phyloP scores from a whole-genome alignment of 169 alveolate genomes.

The Eimeria necatrix region DNA sequence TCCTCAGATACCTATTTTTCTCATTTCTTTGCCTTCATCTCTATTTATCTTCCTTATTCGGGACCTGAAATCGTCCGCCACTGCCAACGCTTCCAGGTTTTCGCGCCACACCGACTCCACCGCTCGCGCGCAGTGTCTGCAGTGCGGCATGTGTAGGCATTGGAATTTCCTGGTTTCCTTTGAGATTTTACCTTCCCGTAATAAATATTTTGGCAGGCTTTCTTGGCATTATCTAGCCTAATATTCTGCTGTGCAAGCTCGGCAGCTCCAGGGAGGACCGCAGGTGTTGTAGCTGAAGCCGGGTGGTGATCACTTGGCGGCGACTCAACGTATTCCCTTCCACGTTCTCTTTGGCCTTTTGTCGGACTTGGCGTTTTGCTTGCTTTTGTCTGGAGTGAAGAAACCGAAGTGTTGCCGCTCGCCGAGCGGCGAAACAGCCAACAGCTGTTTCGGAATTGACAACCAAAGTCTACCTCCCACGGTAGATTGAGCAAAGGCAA shows the following conservation, averaged over 20 bases:
- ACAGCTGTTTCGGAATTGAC: background rate
- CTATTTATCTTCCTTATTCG: background rate
- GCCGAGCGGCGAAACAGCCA: background rate
- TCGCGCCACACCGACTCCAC: background rate
- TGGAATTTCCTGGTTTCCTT: background rate
- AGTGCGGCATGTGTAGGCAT: background rate
- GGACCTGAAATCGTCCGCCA: background rate
- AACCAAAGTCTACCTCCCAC: too few species aligned
- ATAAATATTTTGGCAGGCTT: background rate
- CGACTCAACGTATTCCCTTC: background rate
- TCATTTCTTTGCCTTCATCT: background rate
- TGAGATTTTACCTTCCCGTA: background rate
- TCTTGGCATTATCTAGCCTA: background rate
- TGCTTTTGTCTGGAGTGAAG: background rate
- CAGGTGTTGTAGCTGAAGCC: background rate
- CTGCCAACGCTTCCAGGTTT: background rate
- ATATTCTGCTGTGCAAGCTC: background rate
- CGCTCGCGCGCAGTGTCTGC: conserved; percentile 35
- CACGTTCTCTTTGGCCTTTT: background rate
- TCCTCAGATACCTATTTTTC: background rate
- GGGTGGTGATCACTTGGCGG: background rate
- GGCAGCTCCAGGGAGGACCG: background rate
- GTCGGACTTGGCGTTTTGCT: background rate
- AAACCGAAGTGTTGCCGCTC: background rate
- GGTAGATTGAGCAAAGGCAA: too few species aligned